Evolutionary conservation across 768 basidiomycete species (phyloP), one percentile per base, ranked within the genome.

Genomic region (Rhizopogon roseolus): DNA sequence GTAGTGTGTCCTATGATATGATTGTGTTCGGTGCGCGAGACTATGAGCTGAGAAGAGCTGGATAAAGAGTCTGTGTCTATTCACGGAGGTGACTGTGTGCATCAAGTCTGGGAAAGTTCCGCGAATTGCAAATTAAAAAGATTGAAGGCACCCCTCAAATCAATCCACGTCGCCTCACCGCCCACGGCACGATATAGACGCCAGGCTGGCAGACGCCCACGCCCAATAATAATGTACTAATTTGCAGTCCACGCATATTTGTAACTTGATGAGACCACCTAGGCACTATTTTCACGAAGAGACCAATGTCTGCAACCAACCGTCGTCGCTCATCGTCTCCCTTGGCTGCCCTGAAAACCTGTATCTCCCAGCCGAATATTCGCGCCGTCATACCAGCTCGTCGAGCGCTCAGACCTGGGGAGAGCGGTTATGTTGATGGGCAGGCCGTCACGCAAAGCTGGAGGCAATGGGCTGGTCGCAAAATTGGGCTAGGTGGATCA

Each of bases 391-490:
- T 56, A 34, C 40, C 67, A 5, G 51, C 64, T 4, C 58, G 59
- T 8, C 17, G 57, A 53, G 52, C 62, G 37, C 39, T 58, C 14
- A 36, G 41, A 3, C 27, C 63, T 22, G 62, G 58, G 38, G 64
- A 71, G 50, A 57, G 57, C 17, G 53, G 60, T 50, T 58, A 64
- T 28, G 39, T 57, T 10, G 50, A 64, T 41, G 54, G 67, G 32
- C 58, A 40, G 44, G 38, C 64, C 53, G 63, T 59, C 9, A 56
- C 57, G 53, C 79, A 79, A 55, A 72, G 72, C 38, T 86, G 82
- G 84, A 68, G 77, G 49, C 76, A 80, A 25, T 88, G 86, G 85
- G 82, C 85, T 4, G 77, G 80, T 3, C 75, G 83, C 68, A 86
- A 78, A 64, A 73, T 82, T 0, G 71, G 64, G 46, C 67, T 67